phyloP scores from a whole-genome alignment of 495 filamentous ascomycete species.

The Trichoderma asperelloides region DNA sequence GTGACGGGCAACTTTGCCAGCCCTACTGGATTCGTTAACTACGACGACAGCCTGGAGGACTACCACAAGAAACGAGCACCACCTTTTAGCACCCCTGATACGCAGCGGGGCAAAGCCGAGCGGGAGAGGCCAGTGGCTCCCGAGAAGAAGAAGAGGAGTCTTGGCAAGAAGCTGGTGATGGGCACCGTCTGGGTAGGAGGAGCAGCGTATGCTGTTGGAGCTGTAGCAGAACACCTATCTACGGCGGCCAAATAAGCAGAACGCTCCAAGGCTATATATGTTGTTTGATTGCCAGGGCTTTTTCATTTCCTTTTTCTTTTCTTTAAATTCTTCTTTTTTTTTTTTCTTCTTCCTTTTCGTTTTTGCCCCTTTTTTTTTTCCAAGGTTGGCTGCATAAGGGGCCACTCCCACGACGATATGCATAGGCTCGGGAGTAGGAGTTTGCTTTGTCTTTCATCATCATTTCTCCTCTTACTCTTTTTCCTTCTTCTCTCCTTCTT shows the following conservation, averaged over 20 bases:
- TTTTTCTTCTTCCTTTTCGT: too few relatives aligned
- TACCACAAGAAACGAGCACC: constrained; percentile 16
- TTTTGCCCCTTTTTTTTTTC: neutral
- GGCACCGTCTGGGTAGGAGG: constrained; percentile 52
- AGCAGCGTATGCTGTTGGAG: constrained; percentile 58
- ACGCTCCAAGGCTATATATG: constrained; percentile 22
- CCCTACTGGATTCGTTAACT: constrained; percentile 50
- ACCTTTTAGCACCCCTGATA: constrained; percentile 24
- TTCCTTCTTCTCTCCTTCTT: neutral
- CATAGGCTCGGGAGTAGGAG: constrained; percentile 26
- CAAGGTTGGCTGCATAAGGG: neutral
- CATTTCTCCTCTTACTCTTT: neutral
- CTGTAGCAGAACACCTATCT: constrained; percentile 57
- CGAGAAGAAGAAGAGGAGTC: constrained; percentile 23
- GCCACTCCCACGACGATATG: constrained; percentile 27
- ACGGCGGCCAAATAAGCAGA: constrained; percentile 47
- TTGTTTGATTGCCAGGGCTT: neutral
- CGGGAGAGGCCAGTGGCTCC: constrained; percentile 35
- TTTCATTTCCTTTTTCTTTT: neutral
- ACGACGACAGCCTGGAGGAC: constrained; percentile 33
- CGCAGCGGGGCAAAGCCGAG: constrained; percentile 48
- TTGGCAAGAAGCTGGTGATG: constrained; percentile 43
- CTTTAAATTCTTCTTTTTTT: neutral
- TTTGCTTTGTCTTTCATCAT: neutral
- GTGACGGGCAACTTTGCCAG: constrained; percentile 45